Evolutionary conservation across 1,139 yeast genomes (phyloP), one percentile per base, ranked within the genome.

Genomic region (Yamadazyma siamensis): DNA sequence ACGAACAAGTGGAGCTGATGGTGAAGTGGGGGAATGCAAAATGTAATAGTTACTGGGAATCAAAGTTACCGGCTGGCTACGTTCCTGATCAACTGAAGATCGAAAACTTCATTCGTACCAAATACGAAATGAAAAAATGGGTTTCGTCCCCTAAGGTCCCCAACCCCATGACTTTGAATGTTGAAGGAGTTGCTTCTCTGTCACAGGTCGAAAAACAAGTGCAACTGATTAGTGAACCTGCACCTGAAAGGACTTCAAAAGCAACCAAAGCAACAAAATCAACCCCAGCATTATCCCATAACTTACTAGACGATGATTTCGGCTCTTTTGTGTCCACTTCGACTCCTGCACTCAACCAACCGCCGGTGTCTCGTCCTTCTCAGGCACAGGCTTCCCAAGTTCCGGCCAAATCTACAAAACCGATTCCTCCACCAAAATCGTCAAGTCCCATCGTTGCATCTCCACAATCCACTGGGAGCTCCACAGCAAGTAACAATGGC

Each of bases 71-170:
- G 2, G 71, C 61, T 7, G 64, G 65, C 9, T 85, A 88, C 52
- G 64, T 77, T 15, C 97, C 97, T 3, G 87, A 87, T 52, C 88
- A 80, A 39, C 75, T 83, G 54, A 87, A 88, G 58, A 78, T 91
- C 44, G 94, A 83, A 43, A 87, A 84, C 55, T 91, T 87, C 57
- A 87, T 91, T 41, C 71, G 91, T 41, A 88, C 95, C 5, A 91
- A 91, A 56, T 91, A 91, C 52, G 97, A 87, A 45, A 53, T 83
- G 61, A 86, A 81, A 59, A 83, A 89, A 52, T 91, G 98, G 98
- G 79, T 71, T 10, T 54, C 61, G 13, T 58, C 75, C 15, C 39
- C 68, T 4, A 52, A 50, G 5, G 53, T 77, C 13, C 89, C 89
- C 4, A 79, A 80, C 44, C 86, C 88, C 2, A 54, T 70, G 41